Conservation (phyloP, 495 filamentous ascomycete genomes). For the Cercophora sp. region DNA sequence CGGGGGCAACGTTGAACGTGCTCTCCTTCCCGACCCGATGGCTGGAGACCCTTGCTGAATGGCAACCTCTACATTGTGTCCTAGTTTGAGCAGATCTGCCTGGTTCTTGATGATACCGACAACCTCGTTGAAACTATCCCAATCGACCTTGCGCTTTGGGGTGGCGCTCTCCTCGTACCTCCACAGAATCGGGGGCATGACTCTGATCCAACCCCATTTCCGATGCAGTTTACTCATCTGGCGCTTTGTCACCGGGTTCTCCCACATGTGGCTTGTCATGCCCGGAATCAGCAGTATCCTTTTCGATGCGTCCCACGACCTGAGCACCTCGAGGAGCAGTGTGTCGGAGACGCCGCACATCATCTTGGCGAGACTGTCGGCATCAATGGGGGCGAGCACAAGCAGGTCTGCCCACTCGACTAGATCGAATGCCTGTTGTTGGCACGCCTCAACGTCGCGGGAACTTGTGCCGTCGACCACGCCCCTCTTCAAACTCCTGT, state of each 20-base stretch:
- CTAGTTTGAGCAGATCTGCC: conserved; percentile 57
- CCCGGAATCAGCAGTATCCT: conserved; percentile 76
- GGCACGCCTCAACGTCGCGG: conserved; percentile 41
- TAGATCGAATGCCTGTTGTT: conserved; percentile 60
- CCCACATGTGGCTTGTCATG: conserved; percentile 80
- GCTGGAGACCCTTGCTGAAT: conserved; percentile 31
- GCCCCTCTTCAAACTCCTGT: conserved; percentile 31
- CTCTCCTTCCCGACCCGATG: conserved; percentile 24
- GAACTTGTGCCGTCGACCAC: conserved; percentile 25
- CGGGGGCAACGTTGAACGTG: conserved; percentile 53
- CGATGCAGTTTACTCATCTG: conserved; percentile 74
- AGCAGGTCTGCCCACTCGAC: conserved; percentile 86
- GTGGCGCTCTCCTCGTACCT: conserved; percentile 53
- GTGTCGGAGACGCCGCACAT: conserved; percentile 72
- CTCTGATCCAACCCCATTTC: conserved; percentile 78
- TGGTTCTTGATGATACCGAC: conserved; percentile 64
- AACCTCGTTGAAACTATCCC: conserved; percentile 64
- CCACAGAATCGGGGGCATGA: conserved; percentile 70
- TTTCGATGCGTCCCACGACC: conserved; percentile 80
- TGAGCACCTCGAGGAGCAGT: conserved; percentile 66
- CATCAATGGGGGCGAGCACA: conserved; percentile 77
- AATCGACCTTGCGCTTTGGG: conserved; percentile 51
- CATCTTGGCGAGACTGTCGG: conserved; percentile 78
- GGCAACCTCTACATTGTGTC: conserved; percentile 53
- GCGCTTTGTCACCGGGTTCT: conserved; percentile 77